A percentile compares a stretch with the other conserved stretches of the same genome.
Conservation (phyloP, 306 rosid species). For the Cucurbita argyrosperma region DNA sequence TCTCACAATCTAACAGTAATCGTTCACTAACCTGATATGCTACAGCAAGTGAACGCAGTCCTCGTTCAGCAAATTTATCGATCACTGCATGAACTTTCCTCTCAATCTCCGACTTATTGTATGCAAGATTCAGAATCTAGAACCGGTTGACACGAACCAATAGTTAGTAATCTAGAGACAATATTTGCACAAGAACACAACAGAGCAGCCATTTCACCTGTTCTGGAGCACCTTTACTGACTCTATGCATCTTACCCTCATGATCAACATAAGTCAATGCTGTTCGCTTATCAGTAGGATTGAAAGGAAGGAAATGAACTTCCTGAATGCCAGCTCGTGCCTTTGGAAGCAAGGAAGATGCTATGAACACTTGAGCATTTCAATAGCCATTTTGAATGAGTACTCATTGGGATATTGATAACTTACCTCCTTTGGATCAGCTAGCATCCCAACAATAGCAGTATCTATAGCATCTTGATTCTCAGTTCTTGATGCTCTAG, state of each 20-base stretch:
- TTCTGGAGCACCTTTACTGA: conserved; percentile 98
- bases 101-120: conserved; percentile 78
- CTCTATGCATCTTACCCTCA: conserved; percentile 86
- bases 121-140: conserved; percentile 79
- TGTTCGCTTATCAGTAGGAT: conserved; percentile 95
- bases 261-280: conserved; percentile 82
- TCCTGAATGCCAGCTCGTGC: conserved; percentile 98
- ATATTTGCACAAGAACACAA: neutral
- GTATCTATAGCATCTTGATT: conserved; percentile 97
- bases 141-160: neutral
- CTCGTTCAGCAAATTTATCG: conserved; percentile 94
- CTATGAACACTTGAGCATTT: neutral
- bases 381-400: neutral
- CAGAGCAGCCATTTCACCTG: conserved; percentile 44
- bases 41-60: conserved; percentile 90
- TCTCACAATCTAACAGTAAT: neutral
- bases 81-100: conserved; percentile 87
- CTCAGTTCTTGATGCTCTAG: conserved; percentile 83
- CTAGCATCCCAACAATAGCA: conserved; percentile 91
- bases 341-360: conserved; percentile 19
- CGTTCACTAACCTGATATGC: conserved; percentile 68
- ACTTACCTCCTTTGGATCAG: conserved; percentile 92
- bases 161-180: neutral
- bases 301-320: conserved; percentile 93
- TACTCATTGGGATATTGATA: neutral